A percentile compares a stretch with the other conserved stretches of the same genome.
These are phyloP conservation scores for Helotiales sp. DNA, from an alignment of 2,329 filamentous ascomycete genomes.

Conservation along the genomic window DNA sequence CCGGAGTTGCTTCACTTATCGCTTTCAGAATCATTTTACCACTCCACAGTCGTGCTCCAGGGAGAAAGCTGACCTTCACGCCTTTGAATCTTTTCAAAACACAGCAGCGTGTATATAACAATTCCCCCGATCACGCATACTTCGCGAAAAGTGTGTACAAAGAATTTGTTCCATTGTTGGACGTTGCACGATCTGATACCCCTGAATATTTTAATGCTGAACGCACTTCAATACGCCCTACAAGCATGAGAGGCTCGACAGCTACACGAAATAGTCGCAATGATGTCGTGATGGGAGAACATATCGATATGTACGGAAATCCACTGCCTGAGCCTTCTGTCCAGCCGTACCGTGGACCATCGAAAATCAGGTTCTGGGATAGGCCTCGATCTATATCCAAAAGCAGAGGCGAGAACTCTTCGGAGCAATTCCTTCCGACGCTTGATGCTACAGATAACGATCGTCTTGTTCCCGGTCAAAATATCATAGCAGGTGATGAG, in stretches of 20 bases:
- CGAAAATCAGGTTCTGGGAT: constrained; percentile 26
- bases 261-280: constrained; percentile 10
- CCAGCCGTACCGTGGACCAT: constrained; percentile 5
- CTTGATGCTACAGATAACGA: constrained; percentile 52
- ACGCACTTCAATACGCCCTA: neutral
- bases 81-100: constrained; percentile 69
- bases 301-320: constrained; percentile 21
- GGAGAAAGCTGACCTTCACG: constrained; percentile 60
- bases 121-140: constrained; percentile 58
- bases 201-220: neutral
- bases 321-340: constrained; percentile 6
- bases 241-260: neutral
- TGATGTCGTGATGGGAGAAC: constrained; percentile 11
- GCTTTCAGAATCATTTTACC: constrained; percentile 66
- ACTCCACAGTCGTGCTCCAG: constrained; percentile 59
- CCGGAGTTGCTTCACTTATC: constrained; percentile 50
- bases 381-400: constrained; percentile 8
- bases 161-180: constrained; percentile 59
- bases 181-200: constrained; percentile 7
- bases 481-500: constrained; percentile 49
- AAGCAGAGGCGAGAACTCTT: constrained; percentile 23
- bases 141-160: constrained; percentile 66
- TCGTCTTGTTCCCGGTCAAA: constrained; percentile 53
- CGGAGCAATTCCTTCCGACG: constrained; percentile 31
- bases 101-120: constrained; percentile 65